Evolutionary conservation across 1,139 yeast species (phyloP).

Genomic region (Pichia sp.): DNA sequence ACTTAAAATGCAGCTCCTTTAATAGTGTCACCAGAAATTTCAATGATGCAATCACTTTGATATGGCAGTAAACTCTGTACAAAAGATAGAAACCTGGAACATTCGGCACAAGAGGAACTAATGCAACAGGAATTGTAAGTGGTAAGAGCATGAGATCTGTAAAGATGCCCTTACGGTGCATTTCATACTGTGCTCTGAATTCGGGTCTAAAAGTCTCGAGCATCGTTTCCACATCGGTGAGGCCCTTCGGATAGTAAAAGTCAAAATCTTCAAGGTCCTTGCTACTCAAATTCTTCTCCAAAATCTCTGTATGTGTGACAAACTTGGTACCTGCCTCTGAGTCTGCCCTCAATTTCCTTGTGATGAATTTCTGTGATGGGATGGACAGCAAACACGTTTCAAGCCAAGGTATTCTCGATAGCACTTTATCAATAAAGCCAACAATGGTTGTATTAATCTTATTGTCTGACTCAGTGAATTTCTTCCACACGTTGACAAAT

Average conservation of each 20-base stretch:
- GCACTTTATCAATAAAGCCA: constrained; percentile 29
- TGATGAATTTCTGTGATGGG: constrained; percentile 42
- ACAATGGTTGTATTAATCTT: constrained; percentile 37
- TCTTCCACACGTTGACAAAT: constrained; percentile 41
- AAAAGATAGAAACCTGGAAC: constrained; percentile 89
- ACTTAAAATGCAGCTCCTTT: constrained; percentile 20
- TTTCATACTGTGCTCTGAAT: constrained; percentile 27
- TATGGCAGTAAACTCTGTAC: constrained; percentile 78
- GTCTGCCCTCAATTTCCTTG: constrained; percentile 36
- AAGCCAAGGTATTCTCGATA: constrained; percentile 44
- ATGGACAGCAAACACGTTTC: constrained; percentile 46
- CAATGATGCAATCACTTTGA: constrained; percentile 74
- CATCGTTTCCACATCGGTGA: constrained; percentile 18
- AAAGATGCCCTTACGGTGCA: constrained; percentile 38
- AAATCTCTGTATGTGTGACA: constrained; percentile 12
- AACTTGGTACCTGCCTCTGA: no score
- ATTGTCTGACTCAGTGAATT: constrained; percentile 34
- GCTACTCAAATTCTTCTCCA: constrained; percentile 13
- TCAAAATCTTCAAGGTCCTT: constrained; percentile 22
- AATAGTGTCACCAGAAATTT: constrained; percentile 48
- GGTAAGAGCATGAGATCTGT: constrained; percentile 63
- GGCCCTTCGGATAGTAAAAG: constrained; percentile 24
- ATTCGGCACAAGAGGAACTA: constrained; percentile 85
- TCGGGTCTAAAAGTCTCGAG: constrained; percentile 22
- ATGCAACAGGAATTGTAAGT: constrained; percentile 68